Evolutionary conservation across 495 filamentous ascomycete species (phyloP).

Genomic region (Corynascus novoguineensis): DNA sequence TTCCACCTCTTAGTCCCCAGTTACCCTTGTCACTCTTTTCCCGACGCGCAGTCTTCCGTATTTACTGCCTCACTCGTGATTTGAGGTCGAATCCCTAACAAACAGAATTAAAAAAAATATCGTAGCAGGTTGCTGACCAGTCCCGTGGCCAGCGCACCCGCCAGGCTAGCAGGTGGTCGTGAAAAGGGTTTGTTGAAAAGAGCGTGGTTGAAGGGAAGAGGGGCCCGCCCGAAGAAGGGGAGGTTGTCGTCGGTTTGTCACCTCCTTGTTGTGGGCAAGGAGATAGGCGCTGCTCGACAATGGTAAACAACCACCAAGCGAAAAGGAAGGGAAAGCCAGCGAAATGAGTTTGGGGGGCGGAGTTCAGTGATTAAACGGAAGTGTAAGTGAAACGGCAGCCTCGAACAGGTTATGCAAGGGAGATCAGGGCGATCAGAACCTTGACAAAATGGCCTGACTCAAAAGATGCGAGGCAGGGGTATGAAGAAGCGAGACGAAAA

Average conservation of each 20-base stretch:
- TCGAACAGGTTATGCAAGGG: conserved; percentile 22
- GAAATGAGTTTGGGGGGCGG: conserved; percentile 15
- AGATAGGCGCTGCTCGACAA: background rate
- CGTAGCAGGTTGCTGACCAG: background rate
- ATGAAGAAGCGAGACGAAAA: conserved; percentile 3
- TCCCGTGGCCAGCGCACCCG: background rate
- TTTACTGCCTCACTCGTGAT: conserved; percentile 17
- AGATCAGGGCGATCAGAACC: conserved; percentile 25
- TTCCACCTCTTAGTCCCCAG: conserved; percentile 20
- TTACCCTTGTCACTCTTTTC: conserved; percentile 5
- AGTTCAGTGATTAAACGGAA: conserved; percentile 21
- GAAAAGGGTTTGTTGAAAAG: conserved; percentile 2
- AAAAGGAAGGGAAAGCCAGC: conserved; percentile 14
- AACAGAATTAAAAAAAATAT: background rate
- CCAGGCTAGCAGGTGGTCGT: conserved; percentile 1
- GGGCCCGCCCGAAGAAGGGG: conserved; percentile 30
- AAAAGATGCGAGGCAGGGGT: conserved; percentile 6
- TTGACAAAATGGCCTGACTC: conserved; percentile 22
- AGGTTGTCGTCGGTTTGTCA: conserved; percentile 16
- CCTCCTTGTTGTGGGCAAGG: conserved; percentile 4
- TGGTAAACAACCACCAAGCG: conserved; percentile 16
- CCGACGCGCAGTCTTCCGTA: conserved; percentile 3
- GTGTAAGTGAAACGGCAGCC: background rate
- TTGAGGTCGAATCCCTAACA: conserved; percentile 15
- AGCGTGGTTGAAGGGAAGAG: conserved; percentile 22